phyloP scores from a whole-genome alignment of 805 yeast genomes.

The Tetrapisispora pingtungensis region DNA sequence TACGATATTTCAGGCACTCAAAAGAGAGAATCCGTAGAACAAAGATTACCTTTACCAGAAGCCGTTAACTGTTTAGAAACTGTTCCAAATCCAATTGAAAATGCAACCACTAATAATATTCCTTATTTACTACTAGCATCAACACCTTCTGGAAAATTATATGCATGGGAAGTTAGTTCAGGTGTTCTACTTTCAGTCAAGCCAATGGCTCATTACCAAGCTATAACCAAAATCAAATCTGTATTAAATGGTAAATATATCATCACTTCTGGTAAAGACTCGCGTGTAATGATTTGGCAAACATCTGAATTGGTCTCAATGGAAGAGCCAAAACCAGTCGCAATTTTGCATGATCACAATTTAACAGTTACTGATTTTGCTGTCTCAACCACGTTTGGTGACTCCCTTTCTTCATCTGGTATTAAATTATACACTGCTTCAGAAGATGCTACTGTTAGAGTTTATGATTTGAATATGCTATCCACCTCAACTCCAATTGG shows the following conservation, averaged over 20 bases:
- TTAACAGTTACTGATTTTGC: constrained; percentile 35
- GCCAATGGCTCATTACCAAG: constrained; percentile 74
- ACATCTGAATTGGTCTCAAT: constrained; percentile 42
- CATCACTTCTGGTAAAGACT: constrained; percentile 71
- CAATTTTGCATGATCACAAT: constrained; percentile 49
- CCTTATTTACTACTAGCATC: constrained; percentile 63
- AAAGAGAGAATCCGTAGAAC: constrained; percentile 48
- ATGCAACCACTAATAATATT: constrained; percentile 14
- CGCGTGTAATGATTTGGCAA: constrained; percentile 69
- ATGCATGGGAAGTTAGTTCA: constrained; percentile 75
- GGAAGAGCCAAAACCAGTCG: constrained; percentile 44
- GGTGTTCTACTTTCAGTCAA: constrained; percentile 64
- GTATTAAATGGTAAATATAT: constrained; percentile 55
- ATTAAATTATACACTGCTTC: constrained; percentile 60
- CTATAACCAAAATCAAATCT: constrained; percentile 49
- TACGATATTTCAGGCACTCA: constrained; percentile 40
- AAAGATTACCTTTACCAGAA: constrained; percentile 79
- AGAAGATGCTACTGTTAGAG: constrained; percentile 61
- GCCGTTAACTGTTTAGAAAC: constrained; percentile 41
- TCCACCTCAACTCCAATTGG: constrained; percentile 6
- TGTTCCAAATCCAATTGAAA: constrained; percentile 12
- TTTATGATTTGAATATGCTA: constrained; percentile 44
- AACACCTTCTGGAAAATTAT: constrained; percentile 54
- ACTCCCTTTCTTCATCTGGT: constrained; percentile 34
- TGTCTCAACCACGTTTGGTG: constrained; percentile 38